phyloP scores from a whole-genome alignment of 2,329 filamentous ascomycete genomes.

The Colletotrichum lini region DNA sequence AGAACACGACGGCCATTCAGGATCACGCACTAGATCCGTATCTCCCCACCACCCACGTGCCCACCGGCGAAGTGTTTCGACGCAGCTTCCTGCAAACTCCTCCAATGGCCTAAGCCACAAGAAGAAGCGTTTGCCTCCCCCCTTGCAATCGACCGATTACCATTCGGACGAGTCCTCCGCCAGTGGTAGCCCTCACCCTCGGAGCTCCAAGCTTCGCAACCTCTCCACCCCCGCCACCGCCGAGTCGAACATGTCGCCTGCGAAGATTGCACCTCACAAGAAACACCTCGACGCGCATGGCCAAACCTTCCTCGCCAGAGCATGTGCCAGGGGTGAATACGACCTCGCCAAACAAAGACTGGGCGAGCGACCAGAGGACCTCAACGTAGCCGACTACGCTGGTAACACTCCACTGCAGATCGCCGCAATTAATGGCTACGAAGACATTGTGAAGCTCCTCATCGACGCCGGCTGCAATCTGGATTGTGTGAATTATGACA shows the following conservation, averaged over 20 bases:
- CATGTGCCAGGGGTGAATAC: slow-evolving; percentile 88
- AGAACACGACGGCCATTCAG: slow-evolving; percentile 51
- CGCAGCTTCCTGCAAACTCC: slow-evolving; percentile 70
- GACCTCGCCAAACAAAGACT: slow-evolving; percentile 82
- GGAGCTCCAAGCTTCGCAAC: slow-evolving; percentile 70
- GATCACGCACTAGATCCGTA: slow-evolving; percentile 60
- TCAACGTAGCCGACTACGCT: slow-evolving; percentile 92
- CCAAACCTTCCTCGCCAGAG: slow-evolving; percentile 89
- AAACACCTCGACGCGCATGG: slow-evolving; percentile 94
- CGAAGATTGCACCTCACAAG: slow-evolving; percentile 80
- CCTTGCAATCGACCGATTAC: slow-evolving; percentile 74
- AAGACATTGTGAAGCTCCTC: slow-evolving; percentile 88
- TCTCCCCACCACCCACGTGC: slow-evolving; percentile 71
- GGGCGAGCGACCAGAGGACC: slow-evolving; percentile 85
- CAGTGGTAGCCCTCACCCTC: slow-evolving; percentile 72
- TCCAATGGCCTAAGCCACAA: slow-evolving; percentile 71
- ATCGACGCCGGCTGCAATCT: slow-evolving; percentile 88
- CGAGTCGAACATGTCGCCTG: slow-evolving; percentile 75
- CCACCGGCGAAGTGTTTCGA: slow-evolving; percentile 76
- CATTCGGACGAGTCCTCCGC: slow-evolving; percentile 77
- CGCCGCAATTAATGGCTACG: slow-evolving; percentile 87
- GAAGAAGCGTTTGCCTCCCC: slow-evolving; percentile 73
- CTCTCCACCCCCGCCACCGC: slow-evolving; percentile 69
- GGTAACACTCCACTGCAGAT: slow-evolving; percentile 98
- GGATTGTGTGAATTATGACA: slow-evolving; percentile 83